Base-by-base conservation (phyloP, 2,329 filamentous ascomycete species). In the Botryosphaeria agaves region DNA sequence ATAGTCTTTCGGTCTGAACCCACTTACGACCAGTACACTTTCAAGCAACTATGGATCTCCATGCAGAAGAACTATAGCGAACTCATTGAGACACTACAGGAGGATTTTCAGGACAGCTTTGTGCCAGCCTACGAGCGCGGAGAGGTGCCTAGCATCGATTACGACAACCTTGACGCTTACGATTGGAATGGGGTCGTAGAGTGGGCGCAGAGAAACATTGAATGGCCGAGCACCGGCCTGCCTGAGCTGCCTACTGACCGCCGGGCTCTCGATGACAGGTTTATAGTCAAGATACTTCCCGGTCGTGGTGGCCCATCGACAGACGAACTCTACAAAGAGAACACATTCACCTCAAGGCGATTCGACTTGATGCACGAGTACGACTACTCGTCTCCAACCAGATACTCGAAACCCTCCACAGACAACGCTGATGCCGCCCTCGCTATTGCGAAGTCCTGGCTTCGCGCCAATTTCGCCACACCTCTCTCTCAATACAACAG, bases 111-210 rank as follows among this genome's bases (percentile, higher is more conserved):
- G 41, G 57, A 67, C 11, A 61, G 59, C 5, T 81, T 80, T 40
- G 53, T 82, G 5, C 51, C 61, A 28, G 77, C 77, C 0, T 82
- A 83, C 39, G 66, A 73, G 38, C 60, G 58, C 2, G 64, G 65
- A 6, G 62, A 75, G 36, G 39, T 85, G 1, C 64, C 71, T 2
- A 48, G 59, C 2, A 58, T 85, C 14, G 59, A 82, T 45, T 79
- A 69, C 38, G 62, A 78, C 30, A 54, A 76, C 27, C 60, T 72
- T 0, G 48, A 65, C 23, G 61, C 64, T 2, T 82, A 81, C 35
- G 74, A 85, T 43, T 84, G 80, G 77, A 52, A 58, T 7, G 51
- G 48, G 4, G 50, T 85, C 5, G 64, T 84, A 28, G 58, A 64
- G 20, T 87, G 80, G 80, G 65, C 73, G 1, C 55, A 70, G 38